Evolutionary conservation across 2,329 filamentous ascomycete species (phyloP).

Genomic region (Ophiocordyceps sinensis): DNA sequence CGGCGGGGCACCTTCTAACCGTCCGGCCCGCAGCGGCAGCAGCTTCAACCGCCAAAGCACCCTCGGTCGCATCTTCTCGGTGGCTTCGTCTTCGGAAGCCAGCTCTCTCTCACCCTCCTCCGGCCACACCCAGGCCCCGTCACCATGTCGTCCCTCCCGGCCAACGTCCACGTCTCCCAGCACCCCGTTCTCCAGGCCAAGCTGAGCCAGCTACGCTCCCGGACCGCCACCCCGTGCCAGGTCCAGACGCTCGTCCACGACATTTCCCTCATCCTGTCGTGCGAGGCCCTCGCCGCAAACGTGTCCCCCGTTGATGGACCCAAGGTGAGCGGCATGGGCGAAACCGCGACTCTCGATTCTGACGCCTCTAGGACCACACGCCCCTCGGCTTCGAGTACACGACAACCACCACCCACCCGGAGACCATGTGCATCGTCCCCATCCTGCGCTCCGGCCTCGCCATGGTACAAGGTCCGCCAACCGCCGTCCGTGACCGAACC

Average conservation of each 20-base stretch:
- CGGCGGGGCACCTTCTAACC: no score
- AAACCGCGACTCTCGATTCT: not conserved
- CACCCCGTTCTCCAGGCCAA: conserved; percentile 84
- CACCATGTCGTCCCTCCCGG: conserved; percentile 28
- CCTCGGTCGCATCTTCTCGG: no score
- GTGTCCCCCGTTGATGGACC: conserved; percentile 43
- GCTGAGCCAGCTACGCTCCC: conserved; percentile 75
- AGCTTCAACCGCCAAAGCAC: no score
- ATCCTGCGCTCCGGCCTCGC: conserved; percentile 84
- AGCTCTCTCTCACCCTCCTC: not conserved
- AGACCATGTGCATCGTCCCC: conserved; percentile 66
- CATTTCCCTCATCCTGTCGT: conserved; percentile 67
- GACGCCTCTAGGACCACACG: conserved; percentile 47
- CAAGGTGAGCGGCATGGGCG: conserved; percentile 35
- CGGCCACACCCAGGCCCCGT: no score
- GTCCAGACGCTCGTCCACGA: conserved; percentile 76
- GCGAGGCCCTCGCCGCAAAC: conserved; percentile 59
- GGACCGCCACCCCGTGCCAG: conserved; percentile 53
- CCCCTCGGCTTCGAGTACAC: conserved; percentile 66
- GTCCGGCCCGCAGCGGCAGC: no score
- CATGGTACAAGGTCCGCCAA: conserved; percentile 64
- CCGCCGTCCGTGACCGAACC: not conserved
- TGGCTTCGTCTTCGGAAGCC: no score
- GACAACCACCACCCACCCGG: conserved; percentile 46
- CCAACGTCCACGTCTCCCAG: conserved; percentile 61